A percentile compares a stretch with the other conserved stretches of the same genome.
Evolutionary conservation across 2,329 filamentous ascomycete genomes (phyloP).

Genomic region (Fusarium fracticaudum): DNA sequence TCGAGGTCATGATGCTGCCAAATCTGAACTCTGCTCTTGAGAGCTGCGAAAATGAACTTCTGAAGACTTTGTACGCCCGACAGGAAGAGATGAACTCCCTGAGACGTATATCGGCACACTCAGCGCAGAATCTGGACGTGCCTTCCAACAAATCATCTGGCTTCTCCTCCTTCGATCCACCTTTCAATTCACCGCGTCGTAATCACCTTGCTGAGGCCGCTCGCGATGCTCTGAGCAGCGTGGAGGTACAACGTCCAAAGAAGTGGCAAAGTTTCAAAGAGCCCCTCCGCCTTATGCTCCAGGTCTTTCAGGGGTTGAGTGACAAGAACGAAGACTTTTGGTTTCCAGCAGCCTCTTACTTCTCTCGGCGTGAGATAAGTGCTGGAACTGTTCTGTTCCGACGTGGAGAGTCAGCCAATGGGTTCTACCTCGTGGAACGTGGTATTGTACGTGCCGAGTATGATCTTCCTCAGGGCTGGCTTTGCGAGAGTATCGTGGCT

Average conservation of each 20-base stretch:
- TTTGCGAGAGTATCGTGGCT: conserved; percentile 91
- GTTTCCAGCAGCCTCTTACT: conserved; percentile 82
- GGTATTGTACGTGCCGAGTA: conserved; percentile 93
- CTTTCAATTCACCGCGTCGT: conserved; percentile 82
- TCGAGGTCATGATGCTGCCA: conserved; percentile 82
- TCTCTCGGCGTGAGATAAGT: conserved; percentile 72
- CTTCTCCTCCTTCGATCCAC: conserved; percentile 50
- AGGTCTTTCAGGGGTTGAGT: conserved; percentile 92
- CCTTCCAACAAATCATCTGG: conserved; percentile 50
- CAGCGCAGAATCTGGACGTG: conserved; percentile 59
- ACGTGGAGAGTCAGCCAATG: conserved; percentile 78
- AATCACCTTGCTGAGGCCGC: conserved; percentile 83
- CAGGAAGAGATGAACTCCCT: conserved; percentile 68
- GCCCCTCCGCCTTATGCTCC: conserved; percentile 88
- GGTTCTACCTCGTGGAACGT: conserved; percentile 90
- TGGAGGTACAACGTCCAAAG: conserved; percentile 65
- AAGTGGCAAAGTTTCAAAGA: conserved; percentile 90
- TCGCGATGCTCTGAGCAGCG: conserved; percentile 75
- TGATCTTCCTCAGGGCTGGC: conserved; percentile 85
- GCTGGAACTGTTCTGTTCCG: conserved; percentile 80
- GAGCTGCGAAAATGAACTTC: conserved; percentile 91
- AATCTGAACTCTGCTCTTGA: conserved; percentile 94
- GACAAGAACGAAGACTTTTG: conserved; percentile 93
- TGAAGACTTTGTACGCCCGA: conserved; percentile 80
- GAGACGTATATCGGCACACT: conserved; percentile 53